phyloP scores from a whole-genome alignment of 805 yeast species.

The Lipomyces spencermartinsiae region DNA sequence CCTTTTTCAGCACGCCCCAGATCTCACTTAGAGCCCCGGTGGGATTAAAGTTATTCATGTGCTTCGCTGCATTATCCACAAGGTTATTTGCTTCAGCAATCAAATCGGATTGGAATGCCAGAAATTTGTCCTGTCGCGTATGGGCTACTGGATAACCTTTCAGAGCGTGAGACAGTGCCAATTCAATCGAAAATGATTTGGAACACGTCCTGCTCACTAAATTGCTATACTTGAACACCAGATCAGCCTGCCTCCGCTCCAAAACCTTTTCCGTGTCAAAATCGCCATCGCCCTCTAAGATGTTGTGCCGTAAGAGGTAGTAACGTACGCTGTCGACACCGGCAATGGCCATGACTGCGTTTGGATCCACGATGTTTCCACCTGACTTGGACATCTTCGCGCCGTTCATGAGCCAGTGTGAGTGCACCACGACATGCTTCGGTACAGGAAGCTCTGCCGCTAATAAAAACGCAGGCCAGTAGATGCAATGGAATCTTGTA shows the following conservation, averaged over 20 bases:
- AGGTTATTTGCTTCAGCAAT: constrained; percentile 9
- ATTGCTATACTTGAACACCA: constrained; percentile 85
- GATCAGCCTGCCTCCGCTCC: constrained; percentile 51
- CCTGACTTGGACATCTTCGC: constrained; percentile 90
- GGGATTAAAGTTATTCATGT: constrained; percentile 53
- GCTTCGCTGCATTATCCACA: not conserved
- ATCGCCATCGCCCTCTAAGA: constrained; percentile 78
- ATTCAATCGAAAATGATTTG: constrained; percentile 57
- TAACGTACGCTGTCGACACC: constrained; percentile 71
- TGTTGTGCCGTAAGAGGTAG: constrained; percentile 76
- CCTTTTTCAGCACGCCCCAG: constrained; percentile 54
- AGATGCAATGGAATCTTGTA: constrained; percentile 82
- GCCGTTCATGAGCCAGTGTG: constrained; percentile 93
- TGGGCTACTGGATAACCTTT: constrained; percentile 4
- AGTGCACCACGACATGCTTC: constrained; percentile 78
- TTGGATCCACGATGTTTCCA: constrained; percentile 94
- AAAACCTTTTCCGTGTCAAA: constrained; percentile 68
- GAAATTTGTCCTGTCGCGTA: constrained; percentile 11
- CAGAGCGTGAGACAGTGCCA: constrained; percentile 13
- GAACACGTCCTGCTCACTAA: constrained; percentile 77
- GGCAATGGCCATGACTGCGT: constrained; percentile 63
- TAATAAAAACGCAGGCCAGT: constrained; percentile 91
- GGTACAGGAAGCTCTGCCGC: constrained; percentile 82
- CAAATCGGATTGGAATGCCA: constrained; percentile 6
- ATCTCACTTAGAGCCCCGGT: constrained; percentile 62